Evolutionary conservation across 2,329 filamentous ascomycete genomes (phyloP), one percentile per base, ranked within the genome.

Genomic region (Cladosporium sp.): DNA sequence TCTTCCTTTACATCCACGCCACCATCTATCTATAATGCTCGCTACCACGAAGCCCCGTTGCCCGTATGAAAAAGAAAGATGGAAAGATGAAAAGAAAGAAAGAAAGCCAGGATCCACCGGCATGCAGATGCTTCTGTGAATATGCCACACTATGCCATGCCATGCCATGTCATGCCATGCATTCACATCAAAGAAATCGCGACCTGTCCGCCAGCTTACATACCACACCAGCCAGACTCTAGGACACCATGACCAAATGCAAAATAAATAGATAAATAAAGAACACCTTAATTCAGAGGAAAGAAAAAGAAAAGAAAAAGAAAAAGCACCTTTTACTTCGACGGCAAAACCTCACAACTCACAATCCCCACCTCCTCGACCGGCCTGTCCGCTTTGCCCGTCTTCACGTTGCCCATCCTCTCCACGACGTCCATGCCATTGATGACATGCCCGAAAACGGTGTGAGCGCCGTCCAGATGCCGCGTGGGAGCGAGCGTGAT

Each of bases 401-500:
- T 86, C 69, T 88, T 85, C 18, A 91, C 78, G 23, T 79, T 83
- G 80, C 94, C 92, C 73, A 95, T 83, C 76, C 86, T 88, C 64
- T 88, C 86, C 71, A 95, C 78, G 7, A 97, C 83, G 67, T 91
- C 93, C 85, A 97, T 98, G 74, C 95, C 95, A 67, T 89, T 91
- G 75, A 97, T 86, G 64, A 98, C 94, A 77, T 97, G 90, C 68
- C 95, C 95, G 73, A 97, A 99, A 26, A 99, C 93, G 55, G 98
- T 95, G 81, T 99, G 94, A 84, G 98, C 98, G 77, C 88, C 88
- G 78, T 99, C 93, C 40, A 98, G 87, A 78, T 98, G 95, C 58
- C 93, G 93, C 14, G 95, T 98, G 18, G 89, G 85, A 33, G 97
- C 92, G 14, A 95, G 98, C 56, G 95, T 99, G 73, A 98, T 84